These are phyloP conservation scores for Microbotryum violaceum DNA, from an alignment of 1,284 basidiomycete species.

Conservation along the genomic window DNA sequence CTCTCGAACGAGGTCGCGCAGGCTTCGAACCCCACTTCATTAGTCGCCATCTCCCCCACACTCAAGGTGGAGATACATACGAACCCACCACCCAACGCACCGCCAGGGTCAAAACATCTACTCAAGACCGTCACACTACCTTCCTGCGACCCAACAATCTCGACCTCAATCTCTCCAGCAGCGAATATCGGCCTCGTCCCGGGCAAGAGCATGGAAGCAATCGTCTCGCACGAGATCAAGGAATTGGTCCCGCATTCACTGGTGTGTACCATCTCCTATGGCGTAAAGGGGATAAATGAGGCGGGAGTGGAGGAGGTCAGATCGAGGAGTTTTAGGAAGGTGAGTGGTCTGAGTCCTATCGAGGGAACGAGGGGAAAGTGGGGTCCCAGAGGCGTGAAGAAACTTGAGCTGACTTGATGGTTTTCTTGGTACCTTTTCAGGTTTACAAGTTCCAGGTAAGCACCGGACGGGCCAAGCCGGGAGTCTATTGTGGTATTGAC, in stretches of 20 bases:
- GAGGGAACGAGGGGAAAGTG: no score
- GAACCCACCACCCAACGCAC: neutral
- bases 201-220: conserved; percentile 29
- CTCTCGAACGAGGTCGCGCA: conserved; percentile 35
- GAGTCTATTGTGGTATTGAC: no score
- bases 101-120: neutral
- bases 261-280: conserved; percentile 38
- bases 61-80: conserved; percentile 38
- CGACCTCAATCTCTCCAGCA: conserved; percentile 3
- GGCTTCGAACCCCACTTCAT: conserved; percentile 27
- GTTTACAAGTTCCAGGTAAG: conserved; percentile 36
- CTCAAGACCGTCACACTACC: neutral
- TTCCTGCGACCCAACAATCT: neutral
- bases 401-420: neutral
- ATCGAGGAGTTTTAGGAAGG: conserved; percentile 35
- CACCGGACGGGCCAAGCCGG: no score
- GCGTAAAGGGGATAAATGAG: conserved; percentile 3
- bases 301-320: neutral
- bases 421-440: neutral
- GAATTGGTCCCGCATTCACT: conserved; percentile 37
- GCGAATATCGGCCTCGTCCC: conserved; percentile 9
- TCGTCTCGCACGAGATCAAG: conserved; percentile 37
- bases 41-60: conserved; percentile 24
- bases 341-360: neutral
- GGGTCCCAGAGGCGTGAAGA: no score